Evolutionary conservation across 1,139 yeast species (phyloP).

Genomic region (Geotrichum restrictum): DNA sequence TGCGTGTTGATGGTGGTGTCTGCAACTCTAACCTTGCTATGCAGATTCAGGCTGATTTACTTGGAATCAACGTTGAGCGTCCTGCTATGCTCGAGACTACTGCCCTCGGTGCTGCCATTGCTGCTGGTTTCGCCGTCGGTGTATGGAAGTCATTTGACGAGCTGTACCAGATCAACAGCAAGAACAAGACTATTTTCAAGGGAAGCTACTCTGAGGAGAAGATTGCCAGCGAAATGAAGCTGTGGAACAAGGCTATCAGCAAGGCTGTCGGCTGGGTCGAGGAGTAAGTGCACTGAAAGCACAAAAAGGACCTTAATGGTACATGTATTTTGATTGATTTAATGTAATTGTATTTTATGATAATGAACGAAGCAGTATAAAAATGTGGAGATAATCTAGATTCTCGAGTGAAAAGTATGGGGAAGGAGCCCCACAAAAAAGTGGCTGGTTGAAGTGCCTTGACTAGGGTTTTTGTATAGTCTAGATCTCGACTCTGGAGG

Average conservation of each 20-base stretch:
- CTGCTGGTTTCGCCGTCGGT: conserved; percentile 80
- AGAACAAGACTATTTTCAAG: conserved; percentile 47
- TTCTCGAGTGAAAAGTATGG: no score
- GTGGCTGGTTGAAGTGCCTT: no score
- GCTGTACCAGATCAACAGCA: conserved; percentile 42
- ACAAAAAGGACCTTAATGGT: neutral
- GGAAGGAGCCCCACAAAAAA: no score
- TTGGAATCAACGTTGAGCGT: conserved; percentile 77
- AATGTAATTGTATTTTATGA: no score
- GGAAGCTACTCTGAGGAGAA: conserved; percentile 59
- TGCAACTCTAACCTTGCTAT: conserved; percentile 86
- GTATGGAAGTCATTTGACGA: conserved; percentile 77
- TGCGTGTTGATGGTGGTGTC: conserved; percentile 91
- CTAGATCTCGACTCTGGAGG: no score
- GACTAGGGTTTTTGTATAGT: no score
- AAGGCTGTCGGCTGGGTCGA: conserved; percentile 74
- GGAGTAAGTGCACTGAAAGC: conserved; percentile 1
- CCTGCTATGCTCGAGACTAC: conserved; percentile 88
- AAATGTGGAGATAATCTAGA: no score
- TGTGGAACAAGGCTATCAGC: conserved; percentile 80
- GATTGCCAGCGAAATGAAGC: conserved; percentile 61
- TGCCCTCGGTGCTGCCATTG: conserved; percentile 94
- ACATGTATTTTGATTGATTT: no score
- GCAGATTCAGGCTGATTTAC: conserved; percentile 89
- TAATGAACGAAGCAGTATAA: no score